phyloP scores from a whole-genome alignment of 345 rosid species.

The Gossypium rotundifolium region DNA sequence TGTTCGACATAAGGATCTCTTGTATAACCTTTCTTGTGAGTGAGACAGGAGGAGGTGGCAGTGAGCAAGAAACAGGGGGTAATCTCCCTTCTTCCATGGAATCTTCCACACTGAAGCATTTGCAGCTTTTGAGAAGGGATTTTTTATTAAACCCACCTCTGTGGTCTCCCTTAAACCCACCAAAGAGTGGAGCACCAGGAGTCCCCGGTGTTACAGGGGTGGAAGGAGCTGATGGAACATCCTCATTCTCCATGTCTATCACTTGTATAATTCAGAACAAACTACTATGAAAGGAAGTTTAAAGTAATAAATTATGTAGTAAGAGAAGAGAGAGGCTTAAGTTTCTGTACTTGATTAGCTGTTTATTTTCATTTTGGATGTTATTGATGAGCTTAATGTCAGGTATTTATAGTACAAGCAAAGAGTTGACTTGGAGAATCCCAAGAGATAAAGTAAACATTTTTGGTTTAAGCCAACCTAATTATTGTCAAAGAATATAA shows the following conservation, averaged over 20 bases:
- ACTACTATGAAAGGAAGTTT: neutral
- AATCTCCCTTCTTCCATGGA: constrained; percentile 61
- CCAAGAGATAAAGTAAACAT: neutral
- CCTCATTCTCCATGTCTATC: constrained; percentile 44
- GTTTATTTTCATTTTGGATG: too few relatives aligned
- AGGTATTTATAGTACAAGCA: constrained; percentile 33
- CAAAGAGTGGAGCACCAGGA: constrained; percentile 62
- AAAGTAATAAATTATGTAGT: neutral
- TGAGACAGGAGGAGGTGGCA: constrained; percentile 59
- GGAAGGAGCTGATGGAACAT: constrained; percentile 59
- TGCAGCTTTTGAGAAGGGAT: constrained; percentile 53
- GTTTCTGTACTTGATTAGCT: constrained; percentile 9
- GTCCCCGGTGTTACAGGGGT: constrained; percentile 71
- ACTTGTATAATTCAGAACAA: neutral
- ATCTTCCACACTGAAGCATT: constrained; percentile 60
- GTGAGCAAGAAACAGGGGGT: constrained; percentile 61
- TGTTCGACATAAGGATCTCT: neutral
- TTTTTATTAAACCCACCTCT: constrained; percentile 33
- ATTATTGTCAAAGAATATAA: too few relatives aligned
- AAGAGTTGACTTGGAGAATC: constrained; percentile 35
- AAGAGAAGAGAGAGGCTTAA: neutral
- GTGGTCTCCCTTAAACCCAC: constrained; percentile 34
- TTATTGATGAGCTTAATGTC: neutral
- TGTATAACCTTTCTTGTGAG: constrained; percentile 61
- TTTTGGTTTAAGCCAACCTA: too few relatives aligned